Percentiles rank a stretch among this genome's conserved stretches.
Conservation (phyloP, 345 rosid genomes). For the Corchorus capsularis region DNA sequence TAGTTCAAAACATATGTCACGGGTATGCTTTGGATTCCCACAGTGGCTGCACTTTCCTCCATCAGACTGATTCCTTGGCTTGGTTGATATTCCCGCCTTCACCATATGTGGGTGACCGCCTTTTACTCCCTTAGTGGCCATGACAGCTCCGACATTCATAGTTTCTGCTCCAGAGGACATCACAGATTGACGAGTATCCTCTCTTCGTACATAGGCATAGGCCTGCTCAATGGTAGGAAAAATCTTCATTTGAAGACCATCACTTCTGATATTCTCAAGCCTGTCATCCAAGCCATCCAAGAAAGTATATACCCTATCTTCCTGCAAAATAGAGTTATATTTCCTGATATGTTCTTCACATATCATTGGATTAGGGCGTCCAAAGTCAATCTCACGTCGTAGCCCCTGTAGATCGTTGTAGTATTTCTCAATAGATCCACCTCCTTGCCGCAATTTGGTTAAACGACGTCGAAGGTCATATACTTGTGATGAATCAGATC, state of each 20-base stretch:
- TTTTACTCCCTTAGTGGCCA: neutral
- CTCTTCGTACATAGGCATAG: neutral
- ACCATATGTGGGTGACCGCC: neutral
- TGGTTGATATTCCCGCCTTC: neutral
- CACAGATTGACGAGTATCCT: neutral
- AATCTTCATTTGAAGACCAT: no score
- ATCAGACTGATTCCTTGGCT: neutral
- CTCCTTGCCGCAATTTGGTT: neutral
- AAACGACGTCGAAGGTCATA: neutral
- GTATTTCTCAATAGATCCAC: neutral
- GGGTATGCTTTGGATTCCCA: slow-evolving; percentile 5
- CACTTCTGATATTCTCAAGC: neutral
- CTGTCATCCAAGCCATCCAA: neutral
- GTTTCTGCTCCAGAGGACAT: neutral
- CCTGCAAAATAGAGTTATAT: neutral
- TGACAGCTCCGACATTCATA: neutral
- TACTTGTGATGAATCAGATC: neutral
- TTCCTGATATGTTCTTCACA: neutral
- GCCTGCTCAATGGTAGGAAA: no score
- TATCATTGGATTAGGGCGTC: neutral
- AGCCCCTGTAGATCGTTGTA: neutral
- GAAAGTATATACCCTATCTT: neutral
- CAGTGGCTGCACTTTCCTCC: neutral
- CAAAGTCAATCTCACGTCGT: no score
- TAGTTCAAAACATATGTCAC: neutral